Conservation (phyloP, 2,329 filamentous ascomycete species). For the Ceratocystiopsis minuta region DNA sequence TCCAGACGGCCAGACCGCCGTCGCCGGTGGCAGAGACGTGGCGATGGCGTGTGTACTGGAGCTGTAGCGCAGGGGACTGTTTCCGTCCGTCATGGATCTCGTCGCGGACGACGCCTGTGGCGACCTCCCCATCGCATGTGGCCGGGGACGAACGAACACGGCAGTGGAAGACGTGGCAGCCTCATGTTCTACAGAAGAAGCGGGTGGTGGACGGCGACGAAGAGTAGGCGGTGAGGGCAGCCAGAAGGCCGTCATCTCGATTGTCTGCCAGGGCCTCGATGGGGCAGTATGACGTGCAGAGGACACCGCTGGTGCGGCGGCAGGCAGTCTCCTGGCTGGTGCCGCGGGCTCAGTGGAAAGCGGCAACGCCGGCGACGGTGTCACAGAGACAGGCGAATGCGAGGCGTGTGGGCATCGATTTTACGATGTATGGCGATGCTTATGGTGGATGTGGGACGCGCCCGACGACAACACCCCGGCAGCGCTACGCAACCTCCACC, state of each 20-base stretch:
- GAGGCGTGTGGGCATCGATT: too few species aligned
- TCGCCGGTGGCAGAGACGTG: conserved; percentile 18
- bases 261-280: conserved; percentile 10
- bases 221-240: conserved; percentile 8
- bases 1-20: conserved; percentile 19
- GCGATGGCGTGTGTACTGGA: conserved; percentile 8
- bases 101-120: conserved; percentile 18
- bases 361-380: too few species aligned
- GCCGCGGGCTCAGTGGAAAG: too few species aligned
- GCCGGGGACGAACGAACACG: neutral
- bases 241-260: neutral
- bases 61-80: neutral
- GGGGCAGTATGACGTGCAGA: conserved; percentile 21
- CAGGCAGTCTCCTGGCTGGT: too few species aligned
- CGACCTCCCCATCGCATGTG: conserved; percentile 16
- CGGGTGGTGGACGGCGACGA: conserved; percentile 8
- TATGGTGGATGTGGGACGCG: too few species aligned
- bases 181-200: conserved; percentile 23
- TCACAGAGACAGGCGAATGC: too few species aligned
- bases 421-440: too few species aligned
- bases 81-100: neutral
- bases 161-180: conserved; percentile 22
- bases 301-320: conserved; percentile 16
- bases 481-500: too few species aligned
- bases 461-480: too few species aligned